These are phyloP conservation scores for Pseudocercospora fijiensis DNA, from an alignment of 2,329 filamentous ascomycete genomes.

Conservation along the genomic window DNA sequence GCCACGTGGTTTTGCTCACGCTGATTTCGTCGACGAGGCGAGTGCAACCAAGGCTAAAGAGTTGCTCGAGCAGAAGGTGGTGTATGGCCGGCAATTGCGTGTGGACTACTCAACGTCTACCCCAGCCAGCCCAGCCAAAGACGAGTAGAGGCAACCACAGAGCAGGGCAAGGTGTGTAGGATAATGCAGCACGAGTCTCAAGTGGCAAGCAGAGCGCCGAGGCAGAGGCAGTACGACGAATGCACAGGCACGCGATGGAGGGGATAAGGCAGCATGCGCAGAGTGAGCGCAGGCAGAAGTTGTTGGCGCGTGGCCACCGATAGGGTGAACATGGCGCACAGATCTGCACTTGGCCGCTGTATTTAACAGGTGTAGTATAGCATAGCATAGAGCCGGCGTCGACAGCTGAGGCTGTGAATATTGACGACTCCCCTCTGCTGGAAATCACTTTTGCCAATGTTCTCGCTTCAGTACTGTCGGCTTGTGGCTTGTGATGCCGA, in stretches of 20 bases:
- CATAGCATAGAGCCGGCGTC: constrained; percentile 4
- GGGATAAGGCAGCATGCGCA: background rate
- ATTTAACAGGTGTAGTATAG: constrained; percentile 15
- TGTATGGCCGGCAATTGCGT: constrained; percentile 66
- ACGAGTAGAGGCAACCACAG: background rate
- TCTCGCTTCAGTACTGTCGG: background rate
- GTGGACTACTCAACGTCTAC: constrained; percentile 57
- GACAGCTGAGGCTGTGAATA: background rate
- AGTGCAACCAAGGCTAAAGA: constrained; percentile 63
- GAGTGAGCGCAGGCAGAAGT: background rate
- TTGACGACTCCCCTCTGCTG: background rate
- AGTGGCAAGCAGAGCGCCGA: background rate
- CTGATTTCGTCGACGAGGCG: constrained; percentile 69
- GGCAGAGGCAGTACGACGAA: background rate
- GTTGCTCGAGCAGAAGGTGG: constrained; percentile 54
- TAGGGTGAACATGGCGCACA: background rate
- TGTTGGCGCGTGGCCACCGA: background rate
- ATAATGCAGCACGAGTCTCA: background rate
- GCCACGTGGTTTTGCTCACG: constrained; percentile 80
- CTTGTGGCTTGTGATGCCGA: background rate
- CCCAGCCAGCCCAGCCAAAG: background rate
- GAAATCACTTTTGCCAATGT: background rate
- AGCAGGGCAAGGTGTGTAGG: background rate
- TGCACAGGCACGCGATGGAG: background rate
- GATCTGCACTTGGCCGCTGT: constrained; percentile 5